These are phyloP conservation scores for Pisolithus marmoratus DNA, from an alignment of 768 basidiomycete species.

Conservation along the genomic window DNA sequence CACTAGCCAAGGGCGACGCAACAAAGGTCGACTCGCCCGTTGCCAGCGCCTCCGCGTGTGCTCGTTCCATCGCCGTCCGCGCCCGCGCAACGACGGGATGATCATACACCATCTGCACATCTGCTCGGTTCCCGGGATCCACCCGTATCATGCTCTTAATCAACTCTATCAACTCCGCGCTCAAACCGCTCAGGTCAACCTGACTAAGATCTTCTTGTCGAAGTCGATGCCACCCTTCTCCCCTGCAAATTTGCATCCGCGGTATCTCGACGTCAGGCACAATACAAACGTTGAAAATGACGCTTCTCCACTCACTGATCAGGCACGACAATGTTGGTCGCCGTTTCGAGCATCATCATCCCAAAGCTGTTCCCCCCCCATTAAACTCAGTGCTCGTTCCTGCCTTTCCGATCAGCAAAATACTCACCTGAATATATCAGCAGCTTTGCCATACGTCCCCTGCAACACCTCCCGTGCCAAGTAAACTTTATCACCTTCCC, in stretches of 20 bases:
- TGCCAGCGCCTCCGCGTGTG: constrained; percentile 31
- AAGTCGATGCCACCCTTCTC: constrained; percentile 89
- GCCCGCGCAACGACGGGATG: constrained; percentile 64
- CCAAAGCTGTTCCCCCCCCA: constrained; percentile 61
- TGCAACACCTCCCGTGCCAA: constrained; percentile 94
- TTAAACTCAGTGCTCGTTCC: constrained; percentile 2
- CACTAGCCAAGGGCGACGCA: constrained; percentile 60
- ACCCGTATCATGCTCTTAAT: constrained; percentile 76
- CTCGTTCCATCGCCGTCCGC: constrained; percentile 55
- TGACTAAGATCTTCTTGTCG: constrained; percentile 89
- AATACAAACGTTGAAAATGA: constrained; percentile 6
- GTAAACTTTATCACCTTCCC: constrained; percentile 97
- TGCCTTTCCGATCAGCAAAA: not conserved
- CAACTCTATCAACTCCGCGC: constrained; percentile 59
- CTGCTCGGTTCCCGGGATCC: constrained; percentile 55
- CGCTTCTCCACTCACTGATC: constrained; percentile 69
- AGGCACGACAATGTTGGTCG: constrained; percentile 94
- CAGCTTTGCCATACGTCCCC: constrained; percentile 86
- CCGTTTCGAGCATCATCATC: constrained; percentile 92
- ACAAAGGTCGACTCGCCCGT: constrained; percentile 40
- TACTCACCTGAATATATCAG: constrained; percentile 89
- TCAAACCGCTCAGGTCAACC: constrained; percentile 57
- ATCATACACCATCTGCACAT: constrained; percentile 47
- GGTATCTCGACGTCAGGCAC: constrained; percentile 11
- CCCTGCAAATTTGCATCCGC: constrained; percentile 45